A percentile compares a stretch with the other conserved stretches of the same genome.
Evolutionary conservation across 2,329 filamentous ascomycete species (phyloP).

Genomic region (Colletotrichum australisinense): DNA sequence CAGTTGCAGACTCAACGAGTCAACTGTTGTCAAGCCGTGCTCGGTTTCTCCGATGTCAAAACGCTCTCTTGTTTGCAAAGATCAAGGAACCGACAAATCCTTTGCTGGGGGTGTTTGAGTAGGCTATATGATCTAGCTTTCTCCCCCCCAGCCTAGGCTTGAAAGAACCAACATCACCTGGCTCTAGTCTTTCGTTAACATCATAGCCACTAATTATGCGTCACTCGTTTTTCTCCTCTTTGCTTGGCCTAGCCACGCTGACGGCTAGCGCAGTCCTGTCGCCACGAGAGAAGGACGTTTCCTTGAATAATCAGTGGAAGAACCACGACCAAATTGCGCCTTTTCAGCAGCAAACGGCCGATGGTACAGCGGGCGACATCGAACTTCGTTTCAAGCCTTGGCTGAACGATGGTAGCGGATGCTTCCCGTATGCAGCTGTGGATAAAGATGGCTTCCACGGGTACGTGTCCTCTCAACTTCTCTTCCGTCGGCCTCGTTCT

Average conservation of each 20-base stretch:
- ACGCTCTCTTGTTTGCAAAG: neutral
- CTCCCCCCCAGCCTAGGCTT: neutral
- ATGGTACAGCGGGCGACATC: neutral
- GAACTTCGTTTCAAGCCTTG: slow-evolving; percentile 7
- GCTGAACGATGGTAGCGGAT: neutral
- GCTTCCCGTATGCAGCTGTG: slow-evolving; percentile 7
- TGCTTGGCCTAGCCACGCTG: neutral
- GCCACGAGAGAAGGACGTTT: neutral
- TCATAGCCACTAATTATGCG: neutral
- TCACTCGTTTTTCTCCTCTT: neutral
- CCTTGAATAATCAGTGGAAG: neutral
- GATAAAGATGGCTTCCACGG: slow-evolving; percentile 4
- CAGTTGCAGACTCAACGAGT: neutral
- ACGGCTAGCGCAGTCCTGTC: neutral
- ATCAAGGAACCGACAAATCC: neutral
- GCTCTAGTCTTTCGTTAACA: neutral
- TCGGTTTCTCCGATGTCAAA: neutral
- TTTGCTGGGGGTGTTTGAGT: neutral
- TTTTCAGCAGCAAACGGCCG: neutral
- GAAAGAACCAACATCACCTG: too few species aligned
- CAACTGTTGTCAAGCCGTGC: neutral
- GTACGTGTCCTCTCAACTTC: neutral
- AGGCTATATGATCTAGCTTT: neutral
- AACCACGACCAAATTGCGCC: neutral
- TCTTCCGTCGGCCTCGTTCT: neutral